phyloP scores from a whole-genome alignment of 106 monocot species.

The Gastrodia elata region DNA sequence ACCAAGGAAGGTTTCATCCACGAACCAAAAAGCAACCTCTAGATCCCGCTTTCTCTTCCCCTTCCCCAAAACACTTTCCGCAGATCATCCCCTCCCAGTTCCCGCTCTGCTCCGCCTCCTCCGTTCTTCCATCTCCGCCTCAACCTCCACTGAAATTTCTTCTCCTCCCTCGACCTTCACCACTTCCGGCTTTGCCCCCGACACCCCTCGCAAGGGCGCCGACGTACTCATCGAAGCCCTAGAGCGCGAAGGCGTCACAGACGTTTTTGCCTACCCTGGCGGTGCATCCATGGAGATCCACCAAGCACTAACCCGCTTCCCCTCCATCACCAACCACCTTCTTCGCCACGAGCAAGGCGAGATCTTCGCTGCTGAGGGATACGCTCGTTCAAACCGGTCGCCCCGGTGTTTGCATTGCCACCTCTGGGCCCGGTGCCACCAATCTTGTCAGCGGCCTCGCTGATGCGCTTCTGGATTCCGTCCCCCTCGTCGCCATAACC shows the following conservation, averaged over 20 bases:
- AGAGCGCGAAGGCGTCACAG: constrained; percentile 70
- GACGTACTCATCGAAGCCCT: constrained; percentile 89
- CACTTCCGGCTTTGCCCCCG: constrained; percentile 20
- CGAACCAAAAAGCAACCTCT: too few relatives aligned
- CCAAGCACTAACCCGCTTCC: constrained; percentile 84
- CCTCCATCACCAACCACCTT: constrained; percentile 59
- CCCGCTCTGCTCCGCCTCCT: too few relatives aligned
- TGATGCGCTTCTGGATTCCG: constrained; percentile 83
- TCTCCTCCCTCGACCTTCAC: too few relatives aligned
- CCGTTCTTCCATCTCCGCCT: too few relatives aligned
- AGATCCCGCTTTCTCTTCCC: too few relatives aligned
- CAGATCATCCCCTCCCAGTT: too few relatives aligned
- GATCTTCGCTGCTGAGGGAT: constrained; percentile 73
- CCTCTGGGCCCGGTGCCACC: constrained; percentile 90
- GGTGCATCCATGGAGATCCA: constrained; percentile 98
- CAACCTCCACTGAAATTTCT: too few relatives aligned
- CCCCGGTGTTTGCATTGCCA: constrained; percentile 85
- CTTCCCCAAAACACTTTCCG: too few relatives aligned
- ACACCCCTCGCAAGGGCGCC: constrained; percentile 78
- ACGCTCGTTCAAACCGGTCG: constrained; percentile 77
- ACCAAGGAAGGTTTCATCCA: too few relatives aligned
- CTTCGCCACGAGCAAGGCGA: constrained; percentile 93
- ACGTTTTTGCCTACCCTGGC: constrained; percentile 86
- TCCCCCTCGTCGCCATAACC: constrained; percentile 90
- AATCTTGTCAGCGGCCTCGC: constrained; percentile 84